Conservation (phyloP, 768 basidiomycete species). For the Pulveroboletus ravenelii region DNA sequence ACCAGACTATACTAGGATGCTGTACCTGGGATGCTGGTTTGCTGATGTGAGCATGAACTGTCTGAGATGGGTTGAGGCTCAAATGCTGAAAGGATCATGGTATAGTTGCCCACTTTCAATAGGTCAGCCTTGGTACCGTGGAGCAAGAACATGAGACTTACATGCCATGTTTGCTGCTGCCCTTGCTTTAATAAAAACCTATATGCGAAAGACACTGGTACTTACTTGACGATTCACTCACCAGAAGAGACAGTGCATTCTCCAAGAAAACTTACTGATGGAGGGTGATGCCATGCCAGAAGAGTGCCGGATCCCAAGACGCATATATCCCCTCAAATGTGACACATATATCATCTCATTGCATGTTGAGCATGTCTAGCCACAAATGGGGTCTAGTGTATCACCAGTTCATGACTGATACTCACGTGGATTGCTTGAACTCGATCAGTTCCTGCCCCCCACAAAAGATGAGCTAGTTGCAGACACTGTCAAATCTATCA, state of each 20-base stretch:
- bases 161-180: conserved; percentile 49
- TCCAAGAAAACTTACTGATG: too few species aligned
- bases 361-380: conserved; percentile 50
- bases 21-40: too few species aligned
- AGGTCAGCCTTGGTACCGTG: too few species aligned
- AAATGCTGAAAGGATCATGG: conserved; percentile 78
- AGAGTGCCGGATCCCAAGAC: conserved; percentile 78
- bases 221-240: conserved; percentile 70
- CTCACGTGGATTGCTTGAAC: conserved; percentile 24
- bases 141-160: conserved; percentile 27
- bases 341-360: conserved; percentile 73
- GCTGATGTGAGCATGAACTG: conserved; percentile 60
- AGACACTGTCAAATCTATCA: conserved; percentile 69
- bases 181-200: conserved; percentile 55
- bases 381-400: neutral
- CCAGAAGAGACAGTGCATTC: too few species aligned
- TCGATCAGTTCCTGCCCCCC: conserved; percentile 8
- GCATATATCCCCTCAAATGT: conserved; percentile 78
- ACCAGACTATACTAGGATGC: too few species aligned
- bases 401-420: neutral
- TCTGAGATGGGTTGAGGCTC: conserved; percentile 63
- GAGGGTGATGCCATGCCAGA: conserved; percentile 41
- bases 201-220: conserved; percentile 5
- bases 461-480: conserved; percentile 5
- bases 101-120: too few species aligned